Evolutionary conservation across 306 rosid genomes (phyloP), one percentile per base, ranked within the genome.

Genomic region (Fragaria nilgerrensis): DNA sequence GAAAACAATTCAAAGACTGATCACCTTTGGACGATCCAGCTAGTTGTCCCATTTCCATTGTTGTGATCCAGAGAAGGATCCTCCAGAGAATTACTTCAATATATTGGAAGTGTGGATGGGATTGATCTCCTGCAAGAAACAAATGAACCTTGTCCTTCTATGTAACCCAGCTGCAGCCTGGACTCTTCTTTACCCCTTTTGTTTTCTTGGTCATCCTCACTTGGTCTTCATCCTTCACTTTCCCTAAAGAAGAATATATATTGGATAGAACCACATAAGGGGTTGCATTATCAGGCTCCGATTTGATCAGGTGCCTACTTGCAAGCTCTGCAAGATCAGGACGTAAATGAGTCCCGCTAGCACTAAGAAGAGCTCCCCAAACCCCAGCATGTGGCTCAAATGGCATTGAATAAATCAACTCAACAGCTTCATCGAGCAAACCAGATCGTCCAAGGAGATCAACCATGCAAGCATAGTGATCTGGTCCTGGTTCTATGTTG

Each of bases 321-420:
- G 98, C 98, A 73, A 91, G 88, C 81, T 87, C 61, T 34, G 98
- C 97, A 77, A 91, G 85, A 81, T 91, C 97, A 36, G 86, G 88
- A 74, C 90, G 82, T 27, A 65, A 63, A 77, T 91, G 89, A 32
- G 83, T 84, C 68, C 79, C 80, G 88, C 98, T 88, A 45, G 96
- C 96, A 25, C 89, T 84, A 52, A 91, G 96, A 84, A 93, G 71
- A 76, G 98, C 92, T 52, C 97, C 97, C 96, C 98, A 93, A 75
- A 88, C 86, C 13, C 97, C 96, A 17, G 91, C 70, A 84, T 91
- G 92, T 19, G 96, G 91, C 70, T 89, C 87, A 72, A 89, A 77
- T 0, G 96, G 88, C 90, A 87, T 88, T 25, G 96, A 91, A 56
- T 12, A 41, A 73, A 91, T 88, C 82, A 93, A 82, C 76, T 82